A percentile compares a stretch with the other conserved stretches of the same genome.
These are phyloP conservation scores for Ceriops decandra DNA, from an alignment of 345 rosid genomes.

Conservation along the genomic window DNA sequence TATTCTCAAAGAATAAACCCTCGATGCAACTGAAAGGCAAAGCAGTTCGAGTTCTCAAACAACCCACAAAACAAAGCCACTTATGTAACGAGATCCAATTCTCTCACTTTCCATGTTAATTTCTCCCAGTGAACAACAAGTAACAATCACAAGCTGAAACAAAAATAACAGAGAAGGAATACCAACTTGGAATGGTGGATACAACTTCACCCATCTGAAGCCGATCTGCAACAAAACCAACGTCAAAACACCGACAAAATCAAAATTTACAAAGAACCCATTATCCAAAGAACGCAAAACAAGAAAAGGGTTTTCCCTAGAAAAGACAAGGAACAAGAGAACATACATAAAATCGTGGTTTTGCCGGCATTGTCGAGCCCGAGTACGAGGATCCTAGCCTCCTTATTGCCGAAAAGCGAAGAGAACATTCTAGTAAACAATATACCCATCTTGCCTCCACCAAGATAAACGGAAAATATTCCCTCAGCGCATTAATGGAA, in stretches of 20 bases:
- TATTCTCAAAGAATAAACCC: neutral
- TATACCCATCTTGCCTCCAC: slow-evolving; percentile 52
- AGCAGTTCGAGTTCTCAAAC: neutral
- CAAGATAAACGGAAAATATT: neutral
- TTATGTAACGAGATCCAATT: neutral
- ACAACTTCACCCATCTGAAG: slow-evolving; percentile 99
- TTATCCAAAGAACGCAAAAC: slow-evolving; percentile 9
- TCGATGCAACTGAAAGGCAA: neutral
- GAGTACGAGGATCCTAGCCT: slow-evolving; percentile 85
- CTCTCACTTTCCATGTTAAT: neutral
- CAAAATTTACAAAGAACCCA: slow-evolving; percentile 11
- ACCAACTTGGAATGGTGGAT: slow-evolving; percentile 93
- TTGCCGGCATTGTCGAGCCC: slow-evolving; percentile 95
- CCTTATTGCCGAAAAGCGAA: slow-evolving; percentile 64
- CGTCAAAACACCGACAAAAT: slow-evolving; percentile 7
- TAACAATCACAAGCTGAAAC: neutral
- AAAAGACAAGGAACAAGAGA: slow-evolving; percentile 3
- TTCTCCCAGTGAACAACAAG: neutral
- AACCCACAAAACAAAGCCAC: neutral
- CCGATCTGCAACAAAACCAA: slow-evolving; percentile 57
- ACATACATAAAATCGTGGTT: slow-evolving; percentile 75
- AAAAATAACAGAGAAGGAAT: neutral
- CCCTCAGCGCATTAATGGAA: slow-evolving; percentile 10
- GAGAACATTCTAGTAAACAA: slow-evolving; percentile 74
- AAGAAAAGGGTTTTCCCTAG: neutral